Percentiles rank a stretch among this genome's conserved stretches.
Evolutionary conservation across 768 basidiomycete species (phyloP).

Genomic region (Tulasnella sp.): DNA sequence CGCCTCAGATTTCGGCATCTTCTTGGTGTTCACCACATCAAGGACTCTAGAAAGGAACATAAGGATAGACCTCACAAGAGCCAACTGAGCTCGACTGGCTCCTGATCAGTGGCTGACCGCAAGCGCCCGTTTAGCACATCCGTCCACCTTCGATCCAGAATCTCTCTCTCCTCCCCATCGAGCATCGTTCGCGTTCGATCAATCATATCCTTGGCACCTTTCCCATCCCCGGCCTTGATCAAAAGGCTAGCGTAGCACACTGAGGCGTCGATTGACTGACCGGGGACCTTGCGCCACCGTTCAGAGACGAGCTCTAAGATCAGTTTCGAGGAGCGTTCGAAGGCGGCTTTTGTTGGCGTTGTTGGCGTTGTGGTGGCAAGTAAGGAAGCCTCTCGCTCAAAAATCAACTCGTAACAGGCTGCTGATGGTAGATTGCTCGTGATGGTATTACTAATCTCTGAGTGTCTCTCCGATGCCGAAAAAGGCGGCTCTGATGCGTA

Average conservation of each 20-base stretch:
- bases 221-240: constrained; percentile 9
- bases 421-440: not conserved
- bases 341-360: too few species aligned
- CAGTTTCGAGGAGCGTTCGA: not conserved
- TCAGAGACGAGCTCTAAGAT: constrained; percentile 12
- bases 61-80: too few species aligned
- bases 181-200: constrained; percentile 7
- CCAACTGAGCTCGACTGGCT: not conserved
- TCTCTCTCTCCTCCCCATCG: constrained; percentile 1
- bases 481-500: not conserved
- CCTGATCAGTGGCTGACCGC: not conserved
- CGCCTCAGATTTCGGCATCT: too few species aligned
- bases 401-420: constrained; percentile 1
- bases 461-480: not conserved
- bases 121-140: not conserved
- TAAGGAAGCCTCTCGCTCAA: not conserved
- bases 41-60: too few species aligned
- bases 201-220: constrained; percentile 9
- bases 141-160: constrained; percentile 8
- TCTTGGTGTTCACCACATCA: too few species aligned
- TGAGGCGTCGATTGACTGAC: constrained; percentile 7
- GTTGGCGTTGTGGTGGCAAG: not conserved
- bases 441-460: not conserved
- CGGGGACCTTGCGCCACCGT: constrained; percentile 9
- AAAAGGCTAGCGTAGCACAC: constrained; percentile 9